Base-by-base conservation (phyloP, 1,139 yeast genomes). In the Kodamaea derodonti region DNA sequence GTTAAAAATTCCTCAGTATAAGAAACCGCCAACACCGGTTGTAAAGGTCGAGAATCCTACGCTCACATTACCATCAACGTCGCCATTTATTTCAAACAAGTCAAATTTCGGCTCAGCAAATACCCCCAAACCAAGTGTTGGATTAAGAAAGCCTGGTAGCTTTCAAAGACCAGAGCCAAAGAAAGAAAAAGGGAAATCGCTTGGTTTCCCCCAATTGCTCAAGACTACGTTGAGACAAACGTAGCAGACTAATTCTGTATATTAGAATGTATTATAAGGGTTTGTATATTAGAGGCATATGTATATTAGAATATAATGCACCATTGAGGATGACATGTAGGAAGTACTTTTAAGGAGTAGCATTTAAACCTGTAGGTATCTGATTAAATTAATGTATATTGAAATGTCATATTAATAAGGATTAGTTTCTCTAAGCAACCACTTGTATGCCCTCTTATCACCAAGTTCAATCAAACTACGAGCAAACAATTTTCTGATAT, bases 81-180 rank as follows among this genome's bases (percentile, higher is more conserved):
- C 70, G 4, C 71, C 71, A 8, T 65, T 65, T 33, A 54, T 65
- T 31, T 62, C 69, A 5, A 58, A 63, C 39, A 63, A 60, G 39
- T 45, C 49, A 15, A 49, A 47, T 29, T 41, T 48, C 34, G 49
- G 54, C 10, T 20, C 34, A 12, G 33, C 32, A 30, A 24, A 31
- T 35, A 34, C 32, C 27, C 36, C 42, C 11, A 37, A 23, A 14
- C 29, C 42, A 6, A 16, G 9, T 11, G 35, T 47, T 14, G 71
- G 71, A 1, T 57, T 75, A 27, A 60, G 72, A 46, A 73, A 71
- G 49, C 82, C 81, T 1, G 77, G 77, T 10, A 75, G 76, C 20
- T 47, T 47, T 38, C 51, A 47, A 36, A 38, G 40, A 29, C 51
- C 51, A 10, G 23, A 41, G 10, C 26, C 38, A 3, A 43, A 38